A percentile compares a stretch with the other conserved stretches of the same genome.
Evolutionary conservation across 2,329 filamentous ascomycete species (phyloP).

Genomic region (Thielaviopsis cerberus): DNA sequence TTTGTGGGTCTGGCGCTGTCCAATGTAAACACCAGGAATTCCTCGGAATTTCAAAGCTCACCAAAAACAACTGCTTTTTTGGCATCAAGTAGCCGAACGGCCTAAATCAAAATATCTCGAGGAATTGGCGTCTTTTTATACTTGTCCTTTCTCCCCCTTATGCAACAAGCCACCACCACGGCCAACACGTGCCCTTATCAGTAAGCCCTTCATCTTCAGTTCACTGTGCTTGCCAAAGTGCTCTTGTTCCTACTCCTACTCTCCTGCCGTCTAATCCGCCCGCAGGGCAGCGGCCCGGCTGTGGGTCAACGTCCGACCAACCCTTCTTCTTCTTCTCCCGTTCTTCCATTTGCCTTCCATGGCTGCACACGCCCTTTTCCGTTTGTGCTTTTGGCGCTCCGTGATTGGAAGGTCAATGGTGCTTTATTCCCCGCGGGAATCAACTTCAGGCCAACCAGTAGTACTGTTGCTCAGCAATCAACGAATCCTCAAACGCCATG

Average conservation of each 20-base stretch:
- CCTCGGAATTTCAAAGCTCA: background rate
- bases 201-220: conserved; percentile 2
- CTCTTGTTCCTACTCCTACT: background rate
- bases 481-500: background rate
- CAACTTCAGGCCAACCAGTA: background rate
- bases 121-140: background rate
- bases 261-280: background rate
- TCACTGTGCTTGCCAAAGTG: background rate
- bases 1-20: background rate
- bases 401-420: background rate
- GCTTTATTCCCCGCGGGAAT: background rate
- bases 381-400: background rate
- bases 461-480: background rate
- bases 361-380: background rate
- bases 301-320: background rate
- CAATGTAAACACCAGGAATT: background rate
- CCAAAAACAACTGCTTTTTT: background rate
- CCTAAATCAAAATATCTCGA: background rate
- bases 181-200: background rate
- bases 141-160: background rate
- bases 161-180: too few relatives aligned
- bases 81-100: background rate
- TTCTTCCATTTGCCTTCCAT: background rate
- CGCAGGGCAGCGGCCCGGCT: background rate
- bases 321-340: background rate